These are phyloP conservation scores for Arthroderma sp. DNA, from an alignment of 2,329 filamentous ascomycete genomes.

Conservation along the genomic window DNA sequence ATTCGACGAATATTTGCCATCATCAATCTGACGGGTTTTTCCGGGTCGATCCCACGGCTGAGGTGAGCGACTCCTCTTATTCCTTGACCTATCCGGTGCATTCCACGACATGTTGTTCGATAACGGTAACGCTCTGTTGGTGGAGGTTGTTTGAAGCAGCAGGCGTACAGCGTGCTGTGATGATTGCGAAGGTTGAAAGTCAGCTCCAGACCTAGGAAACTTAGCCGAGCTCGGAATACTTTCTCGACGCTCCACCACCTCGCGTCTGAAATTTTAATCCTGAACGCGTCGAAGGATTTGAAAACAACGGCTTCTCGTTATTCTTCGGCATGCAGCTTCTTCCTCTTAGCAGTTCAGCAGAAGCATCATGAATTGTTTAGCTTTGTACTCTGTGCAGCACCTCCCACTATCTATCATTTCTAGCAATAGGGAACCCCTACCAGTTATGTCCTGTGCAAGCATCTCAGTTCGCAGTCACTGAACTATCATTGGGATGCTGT, in stretches of 20 bases:
- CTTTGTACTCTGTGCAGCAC: no score
- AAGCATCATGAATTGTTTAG: no score
- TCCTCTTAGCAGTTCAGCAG: no score
- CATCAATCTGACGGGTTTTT: constrained; percentile 24
- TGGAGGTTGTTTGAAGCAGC: background rate
- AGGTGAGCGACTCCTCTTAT: constrained; percentile 30
- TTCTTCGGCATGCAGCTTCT: no score
- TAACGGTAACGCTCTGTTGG: background rate
- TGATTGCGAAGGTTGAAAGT: background rate
- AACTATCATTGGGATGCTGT: no score
- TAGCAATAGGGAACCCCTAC: no score
- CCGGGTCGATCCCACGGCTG: constrained; percentile 26
- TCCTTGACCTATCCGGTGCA: constrained; percentile 17
- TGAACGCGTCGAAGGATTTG: background rate
- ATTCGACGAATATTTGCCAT: constrained; percentile 12
- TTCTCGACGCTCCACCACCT: background rate
- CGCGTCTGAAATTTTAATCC: background rate
- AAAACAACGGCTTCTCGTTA: no score
- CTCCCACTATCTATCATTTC: no score
- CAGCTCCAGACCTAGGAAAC: background rate
- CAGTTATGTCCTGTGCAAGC: no score
- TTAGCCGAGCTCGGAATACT: constrained; percentile 4
- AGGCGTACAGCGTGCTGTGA: background rate
- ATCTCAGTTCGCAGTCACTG: no score
- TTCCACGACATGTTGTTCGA: constrained; percentile 1